phyloP scores from a whole-genome alignment of 1,284 basidiomycete species.

The Somion occarium region DNA sequence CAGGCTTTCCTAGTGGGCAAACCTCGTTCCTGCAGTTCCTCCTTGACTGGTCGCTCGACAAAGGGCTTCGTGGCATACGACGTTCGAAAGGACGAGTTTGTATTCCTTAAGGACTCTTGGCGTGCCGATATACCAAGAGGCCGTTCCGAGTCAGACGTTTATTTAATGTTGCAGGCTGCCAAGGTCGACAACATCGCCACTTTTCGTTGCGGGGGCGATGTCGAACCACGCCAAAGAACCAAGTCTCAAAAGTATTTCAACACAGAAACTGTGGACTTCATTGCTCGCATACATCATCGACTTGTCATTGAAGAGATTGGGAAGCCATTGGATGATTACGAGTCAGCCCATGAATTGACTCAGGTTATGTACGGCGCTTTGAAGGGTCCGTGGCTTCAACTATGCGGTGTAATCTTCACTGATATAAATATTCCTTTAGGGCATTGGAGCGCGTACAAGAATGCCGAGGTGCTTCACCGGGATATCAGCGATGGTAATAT shows the following conservation, averaged over 20 bases:
- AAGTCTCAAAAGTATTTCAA: neutral
- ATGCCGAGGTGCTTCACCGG: neutral
- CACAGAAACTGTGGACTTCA: neutral
- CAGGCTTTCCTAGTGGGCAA: slow-evolving; percentile 3
- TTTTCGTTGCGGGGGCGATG: neutral
- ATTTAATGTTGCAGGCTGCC: neutral
- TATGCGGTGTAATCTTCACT: no score
- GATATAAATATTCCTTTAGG: no score
- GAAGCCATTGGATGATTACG: slow-evolving; percentile 2
- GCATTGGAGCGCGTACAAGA: neutral
- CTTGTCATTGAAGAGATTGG: slow-evolving; percentile 3
- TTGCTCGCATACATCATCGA: slow-evolving; percentile 1
- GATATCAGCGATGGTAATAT: slow-evolving; percentile 7
- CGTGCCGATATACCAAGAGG: neutral
- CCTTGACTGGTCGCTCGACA: slow-evolving; percentile 4
- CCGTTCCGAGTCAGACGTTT: slow-evolving; percentile 3
- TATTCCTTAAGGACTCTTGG: slow-evolving; percentile 14
- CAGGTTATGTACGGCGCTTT: no score
- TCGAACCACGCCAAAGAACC: neutral
- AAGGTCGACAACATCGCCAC: neutral
- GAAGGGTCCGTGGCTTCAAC: no score
- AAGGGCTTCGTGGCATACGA: slow-evolving; percentile 10
- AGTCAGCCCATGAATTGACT: no score
- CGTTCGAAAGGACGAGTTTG: neutral
- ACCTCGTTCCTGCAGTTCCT: neutral